phyloP scores from a whole-genome alignment of 345 rosid species.

The Euclidium syriacum region DNA sequence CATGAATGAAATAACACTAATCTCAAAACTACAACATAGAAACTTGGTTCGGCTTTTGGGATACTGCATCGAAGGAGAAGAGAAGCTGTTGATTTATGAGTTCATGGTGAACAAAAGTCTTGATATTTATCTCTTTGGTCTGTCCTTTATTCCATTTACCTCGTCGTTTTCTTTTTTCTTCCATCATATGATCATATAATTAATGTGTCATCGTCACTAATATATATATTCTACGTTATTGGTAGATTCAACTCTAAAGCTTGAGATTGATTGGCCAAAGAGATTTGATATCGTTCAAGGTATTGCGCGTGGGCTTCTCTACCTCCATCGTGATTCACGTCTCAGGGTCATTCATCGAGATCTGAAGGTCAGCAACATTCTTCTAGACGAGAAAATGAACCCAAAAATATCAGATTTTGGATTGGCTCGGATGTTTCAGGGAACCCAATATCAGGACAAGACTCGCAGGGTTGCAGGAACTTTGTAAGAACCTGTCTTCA shows the following conservation, averaged over 20 bases:
- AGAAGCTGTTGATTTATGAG: constrained; percentile 50
- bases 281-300: constrained; percentile 27
- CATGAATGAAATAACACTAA: constrained; percentile 36
- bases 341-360: constrained; percentile 32
- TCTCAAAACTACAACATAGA: constrained; percentile 62
- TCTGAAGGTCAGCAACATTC: constrained; percentile 27
- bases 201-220: background rate
- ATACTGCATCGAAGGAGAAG: constrained; percentile 47
- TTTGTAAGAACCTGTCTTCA: constrained; percentile 20
- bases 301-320: constrained; percentile 30
- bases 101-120: constrained; percentile 56
- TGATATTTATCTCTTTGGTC: constrained; percentile 47
- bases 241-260: constrained; percentile 22
- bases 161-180: background rate
- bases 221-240: background rate
- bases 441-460: constrained; percentile 29
- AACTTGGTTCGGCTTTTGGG: constrained; percentile 64
- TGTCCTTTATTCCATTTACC: background rate
- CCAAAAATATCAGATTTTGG: constrained; percentile 31
- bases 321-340: constrained; percentile 29
- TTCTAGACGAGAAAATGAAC: constrained; percentile 25
- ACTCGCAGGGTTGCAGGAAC: constrained; percentile 27
- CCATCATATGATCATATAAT: background rate
- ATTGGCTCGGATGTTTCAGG: constrained; percentile 29
- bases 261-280: constrained; percentile 25